Percentiles rank a stretch among this genome's conserved stretches.
Evolutionary conservation across 1,139 yeast species (phyloP).

Genomic region (Candida anutae): DNA sequence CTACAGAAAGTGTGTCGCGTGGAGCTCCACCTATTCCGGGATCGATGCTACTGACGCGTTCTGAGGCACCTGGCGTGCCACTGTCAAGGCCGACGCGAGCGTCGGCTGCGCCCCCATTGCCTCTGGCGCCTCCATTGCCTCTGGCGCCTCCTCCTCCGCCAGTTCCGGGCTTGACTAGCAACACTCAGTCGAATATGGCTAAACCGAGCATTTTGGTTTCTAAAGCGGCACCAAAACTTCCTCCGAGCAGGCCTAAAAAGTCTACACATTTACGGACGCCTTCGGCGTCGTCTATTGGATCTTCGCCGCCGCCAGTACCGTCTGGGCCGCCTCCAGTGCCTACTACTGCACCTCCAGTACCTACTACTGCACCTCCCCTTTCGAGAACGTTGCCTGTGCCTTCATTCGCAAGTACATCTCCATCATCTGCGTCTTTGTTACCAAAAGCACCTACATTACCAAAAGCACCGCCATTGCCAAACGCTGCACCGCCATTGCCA

Average conservation of each 20-base stretch:
- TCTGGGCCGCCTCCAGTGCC: constrained; percentile 12
- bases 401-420: constrained; percentile 1
- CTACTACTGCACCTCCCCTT: constrained; percentile 10
- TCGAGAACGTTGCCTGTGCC: constrained; percentile 14
- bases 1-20: constrained; percentile 36
- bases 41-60: constrained; percentile 9
- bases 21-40: constrained; percentile 25
- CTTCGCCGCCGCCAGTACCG: constrained; percentile 10
- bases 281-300: constrained; percentile 2
- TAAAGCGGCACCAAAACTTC: constrained; percentile 20
- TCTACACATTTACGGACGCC: constrained; percentile 21
- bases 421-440: constrained; percentile 9
- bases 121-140: constrained; percentile 10
- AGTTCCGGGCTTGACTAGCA: constrained; percentile 2
- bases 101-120: constrained; percentile 9
- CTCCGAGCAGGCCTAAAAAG: constrained; percentile 23
- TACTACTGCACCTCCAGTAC: constrained; percentile 10
- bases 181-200: constrained; percentile 3
- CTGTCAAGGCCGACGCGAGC: constrained; percentile 18
- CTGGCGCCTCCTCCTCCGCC: constrained; percentile 9
- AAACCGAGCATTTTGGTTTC: constrained; percentile 21
- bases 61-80: constrained; percentile 19
- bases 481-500: no score
- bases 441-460: constrained; percentile 12
- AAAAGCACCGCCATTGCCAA: constrained; percentile 5